Percentiles rank a stretch among this genome's conserved stretches.
Evolutionary conservation across 768 basidiomycete species (phyloP).

Genomic region (Tulasnella sp.): DNA sequence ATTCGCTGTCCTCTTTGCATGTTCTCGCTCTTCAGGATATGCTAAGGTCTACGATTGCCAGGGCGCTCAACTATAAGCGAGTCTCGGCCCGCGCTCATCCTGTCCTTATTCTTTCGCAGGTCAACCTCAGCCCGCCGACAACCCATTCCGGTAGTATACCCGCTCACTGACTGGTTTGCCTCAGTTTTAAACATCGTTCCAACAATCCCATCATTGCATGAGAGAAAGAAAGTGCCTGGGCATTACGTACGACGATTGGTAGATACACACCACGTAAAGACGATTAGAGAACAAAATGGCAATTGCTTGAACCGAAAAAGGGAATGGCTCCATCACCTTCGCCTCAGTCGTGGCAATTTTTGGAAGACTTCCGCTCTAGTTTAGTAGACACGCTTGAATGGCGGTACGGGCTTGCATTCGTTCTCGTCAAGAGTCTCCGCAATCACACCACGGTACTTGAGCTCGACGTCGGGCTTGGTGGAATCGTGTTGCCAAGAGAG

Average conservation of each 20-base stretch:
- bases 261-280: constrained; percentile 7
- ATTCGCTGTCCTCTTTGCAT: too few relatives aligned
- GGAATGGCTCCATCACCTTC: neutral
- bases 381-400: constrained; percentile 94
- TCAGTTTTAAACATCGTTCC: neutral
- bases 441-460: constrained; percentile 89
- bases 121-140: too few relatives aligned
- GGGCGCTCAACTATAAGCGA: too few relatives aligned
- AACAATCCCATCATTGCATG: neutral
- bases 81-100: too few relatives aligned
- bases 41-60: too few relatives aligned
- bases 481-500: constrained; percentile 88
- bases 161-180: neutral
- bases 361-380: neutral
- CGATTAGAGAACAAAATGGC: neutral
- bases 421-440: constrained; percentile 86
- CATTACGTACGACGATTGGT: constrained; percentile 16
- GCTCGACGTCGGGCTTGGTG: constrained; percentile 76
- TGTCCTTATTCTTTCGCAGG: too few relatives aligned
- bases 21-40: too few relatives aligned
- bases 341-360: neutral
- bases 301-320: neutral
- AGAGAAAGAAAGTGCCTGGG: neutral
- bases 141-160: neutral
- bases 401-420: constrained; percentile 96